A percentile compares a stretch with the other conserved stretches of the same genome.
Conservation (phyloP, 1,139 yeast genomes). For the Saccharomyces hybrid region DNA sequence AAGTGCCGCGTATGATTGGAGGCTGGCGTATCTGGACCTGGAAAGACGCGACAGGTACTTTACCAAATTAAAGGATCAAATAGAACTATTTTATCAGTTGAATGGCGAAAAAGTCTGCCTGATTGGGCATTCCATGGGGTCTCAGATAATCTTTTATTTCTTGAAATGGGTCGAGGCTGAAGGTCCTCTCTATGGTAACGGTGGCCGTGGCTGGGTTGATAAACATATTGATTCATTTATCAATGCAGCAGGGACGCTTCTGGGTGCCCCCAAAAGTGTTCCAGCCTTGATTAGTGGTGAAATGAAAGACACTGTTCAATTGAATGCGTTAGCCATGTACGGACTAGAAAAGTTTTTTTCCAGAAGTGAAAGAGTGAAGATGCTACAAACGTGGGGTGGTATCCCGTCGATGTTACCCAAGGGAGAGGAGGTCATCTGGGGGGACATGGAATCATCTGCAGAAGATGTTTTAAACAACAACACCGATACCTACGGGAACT, state of each 20-base stretch:
- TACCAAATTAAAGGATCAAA: constrained; percentile 58
- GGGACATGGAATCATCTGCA: constrained; percentile 42
- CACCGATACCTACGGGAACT: constrained; percentile 53
- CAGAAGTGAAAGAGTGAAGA: constrained; percentile 76
- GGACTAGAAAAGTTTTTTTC: constrained; percentile 92
- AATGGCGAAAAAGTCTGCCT: constrained; percentile 63
- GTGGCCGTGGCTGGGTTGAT: constrained; percentile 83
- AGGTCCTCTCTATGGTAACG: constrained; percentile 75
- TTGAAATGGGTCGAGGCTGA: constrained; percentile 93
- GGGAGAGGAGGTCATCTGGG: constrained; percentile 91
- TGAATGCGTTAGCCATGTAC: constrained; percentile 85
- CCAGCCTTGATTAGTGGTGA: constrained; percentile 92
- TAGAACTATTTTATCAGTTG: constrained; percentile 47
- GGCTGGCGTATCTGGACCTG: constrained; percentile 79
- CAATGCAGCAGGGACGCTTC: constrained; percentile 77
- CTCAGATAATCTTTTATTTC: constrained; percentile 80
- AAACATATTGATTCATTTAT: constrained; percentile 70
- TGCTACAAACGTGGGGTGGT: constrained; percentile 86
- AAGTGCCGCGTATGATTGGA: constrained; percentile 94
- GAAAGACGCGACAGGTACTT: constrained; percentile 85
- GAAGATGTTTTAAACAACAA: constrained; percentile 44
- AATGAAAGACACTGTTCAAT: constrained; percentile 94
- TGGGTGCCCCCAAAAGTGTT: constrained; percentile 91
- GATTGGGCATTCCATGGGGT: constrained; percentile 94
- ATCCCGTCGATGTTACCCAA: constrained; percentile 93